Base-by-base conservation (phyloP, 192 early-diverging fungal species). In the Geranomyces michiganensis region DNA sequence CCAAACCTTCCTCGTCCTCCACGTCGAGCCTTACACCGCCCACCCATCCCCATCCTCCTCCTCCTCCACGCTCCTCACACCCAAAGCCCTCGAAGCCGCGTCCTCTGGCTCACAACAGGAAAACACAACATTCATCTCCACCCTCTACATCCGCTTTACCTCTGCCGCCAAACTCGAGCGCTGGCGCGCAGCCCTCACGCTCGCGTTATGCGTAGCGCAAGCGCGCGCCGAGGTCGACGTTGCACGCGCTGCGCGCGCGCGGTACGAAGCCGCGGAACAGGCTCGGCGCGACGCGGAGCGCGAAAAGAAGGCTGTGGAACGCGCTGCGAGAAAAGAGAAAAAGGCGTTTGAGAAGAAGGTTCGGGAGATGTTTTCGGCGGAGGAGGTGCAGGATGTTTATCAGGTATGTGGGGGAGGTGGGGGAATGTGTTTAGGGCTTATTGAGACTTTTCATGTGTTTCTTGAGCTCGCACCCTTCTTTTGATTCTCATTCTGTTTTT, bases 381-480 rank as follows among this genome's bases (percentile, higher is more conserved):
- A 73, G 55, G 71, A 73, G 31, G 71, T 73, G 7, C 71, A 73
- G 43, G 71, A 73, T 66, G 71, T 73, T 1, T 73, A 73, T 66
- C 71, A 73, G 71, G 71, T 73, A 36, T 12, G 56, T 36, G 9
- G 15, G 24, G 12, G 56, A 47, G 19, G n/a, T n/a, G n/a, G n/a
- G n/a, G n/a, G n/a, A n/a, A n/a, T n/a, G n/a, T 47, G 46, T 47
- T 47, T n/a, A n/a, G n/a, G n/a, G n/a, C n/a, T n/a, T n/a, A n/a
- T n/a, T n/a, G n/a, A n/a, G n/a, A n/a, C n/a, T n/a, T n/a, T n/a
- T n/a, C n/a, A n/a, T n/a, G n/a, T n/a, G n/a, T n/a, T n/a, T n/a
- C n/a, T n/a, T n/a, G n/a, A n/a, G n/a, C n/a, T n/a, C n/a, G n/a
- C 46, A 47, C 10, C 46, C 46, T 47, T 36, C 7, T 12, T 30